Evolutionary conservation across 352 stramenopile species (phyloP).

Genomic region (Phytophthora parvispora): DNA sequence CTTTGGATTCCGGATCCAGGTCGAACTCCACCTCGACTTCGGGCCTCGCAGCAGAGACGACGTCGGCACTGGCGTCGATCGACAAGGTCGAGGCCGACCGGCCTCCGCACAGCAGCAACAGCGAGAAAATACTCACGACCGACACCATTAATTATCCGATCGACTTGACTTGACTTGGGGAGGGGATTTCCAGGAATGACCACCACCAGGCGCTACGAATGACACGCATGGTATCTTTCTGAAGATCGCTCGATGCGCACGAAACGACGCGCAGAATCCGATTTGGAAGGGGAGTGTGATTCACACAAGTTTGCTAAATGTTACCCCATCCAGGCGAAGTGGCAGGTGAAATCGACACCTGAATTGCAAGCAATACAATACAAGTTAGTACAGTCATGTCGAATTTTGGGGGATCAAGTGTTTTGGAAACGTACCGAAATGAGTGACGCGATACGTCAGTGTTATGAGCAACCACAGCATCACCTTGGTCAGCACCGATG

Average conservation of each 20-base stretch:
- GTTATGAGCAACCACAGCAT: constrained; percentile 40
- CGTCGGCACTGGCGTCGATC: constrained; percentile 23
- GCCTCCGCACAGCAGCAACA: constrained; percentile 14
- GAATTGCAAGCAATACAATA: too few relatives aligned
- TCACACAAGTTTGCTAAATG: not conserved
- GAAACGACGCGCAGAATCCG: constrained; percentile 2
- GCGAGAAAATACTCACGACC: constrained; percentile 7
- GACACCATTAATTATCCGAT: constrained; percentile 2
- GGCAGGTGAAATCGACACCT: not conserved
- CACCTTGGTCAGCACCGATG: constrained; percentile 29
- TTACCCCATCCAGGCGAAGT: not conserved
- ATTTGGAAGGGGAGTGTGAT: not conserved
- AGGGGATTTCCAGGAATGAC: constrained; percentile 14
- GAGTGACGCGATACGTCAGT: constrained; percentile 24
- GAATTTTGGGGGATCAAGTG: too few relatives aligned
- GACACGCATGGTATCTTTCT: constrained; percentile 34
- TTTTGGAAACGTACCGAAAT: constrained; percentile 30
- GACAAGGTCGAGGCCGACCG: constrained; percentile 13
- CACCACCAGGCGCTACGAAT: not conserved
- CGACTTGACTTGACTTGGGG: not conserved
- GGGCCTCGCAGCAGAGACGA: constrained; percentile 12
- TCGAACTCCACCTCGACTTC: constrained; percentile 47
- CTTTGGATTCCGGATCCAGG: constrained; percentile 39
- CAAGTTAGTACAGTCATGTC: too few relatives aligned
- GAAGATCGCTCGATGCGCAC: constrained; percentile 4